Evolutionary conservation across 345 rosid genomes (phyloP).

Genomic region (Sonneratia caseolaris): DNA sequence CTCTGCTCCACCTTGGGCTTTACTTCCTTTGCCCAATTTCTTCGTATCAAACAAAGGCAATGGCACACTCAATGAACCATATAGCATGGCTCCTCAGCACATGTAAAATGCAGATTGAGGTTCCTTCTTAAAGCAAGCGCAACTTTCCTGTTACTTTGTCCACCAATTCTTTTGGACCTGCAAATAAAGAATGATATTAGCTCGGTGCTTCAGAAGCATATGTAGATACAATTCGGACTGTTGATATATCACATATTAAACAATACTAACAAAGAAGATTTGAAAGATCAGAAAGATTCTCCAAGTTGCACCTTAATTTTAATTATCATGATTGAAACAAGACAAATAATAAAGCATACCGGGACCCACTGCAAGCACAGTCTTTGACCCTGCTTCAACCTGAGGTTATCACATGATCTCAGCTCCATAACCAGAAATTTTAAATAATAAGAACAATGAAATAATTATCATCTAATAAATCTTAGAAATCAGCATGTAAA

Average conservation of each 20-base stretch:
- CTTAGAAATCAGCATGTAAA: neutral
- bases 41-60: no score
- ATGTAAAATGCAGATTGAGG: neutral
- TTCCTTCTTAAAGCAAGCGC: slow-evolving; percentile 35
- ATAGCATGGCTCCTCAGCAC: no score
- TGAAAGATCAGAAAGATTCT: neutral
- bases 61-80: no score
- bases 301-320: neutral
- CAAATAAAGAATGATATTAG: slow-evolving; percentile 10
- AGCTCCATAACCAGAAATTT: neutral
- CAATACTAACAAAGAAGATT: neutral
- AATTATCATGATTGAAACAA: neutral
- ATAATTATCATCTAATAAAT: neutral
- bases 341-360: slow-evolving; percentile 30
- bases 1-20: no score
- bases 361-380: slow-evolving; percentile 85
- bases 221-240: neutral
- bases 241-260: neutral
- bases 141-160: slow-evolving; percentile 66
- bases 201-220: neutral
- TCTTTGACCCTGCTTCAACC: slow-evolving; percentile 83
- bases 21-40: no score
- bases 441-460: neutral
- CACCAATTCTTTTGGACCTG: slow-evolving; percentile 61
- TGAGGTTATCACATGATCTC: slow-evolving; percentile 15